These are phyloP conservation scores for Alternaria triticimaculans DNA, from an alignment of 2,329 filamentous ascomycete species.

Conservation along the genomic window DNA sequence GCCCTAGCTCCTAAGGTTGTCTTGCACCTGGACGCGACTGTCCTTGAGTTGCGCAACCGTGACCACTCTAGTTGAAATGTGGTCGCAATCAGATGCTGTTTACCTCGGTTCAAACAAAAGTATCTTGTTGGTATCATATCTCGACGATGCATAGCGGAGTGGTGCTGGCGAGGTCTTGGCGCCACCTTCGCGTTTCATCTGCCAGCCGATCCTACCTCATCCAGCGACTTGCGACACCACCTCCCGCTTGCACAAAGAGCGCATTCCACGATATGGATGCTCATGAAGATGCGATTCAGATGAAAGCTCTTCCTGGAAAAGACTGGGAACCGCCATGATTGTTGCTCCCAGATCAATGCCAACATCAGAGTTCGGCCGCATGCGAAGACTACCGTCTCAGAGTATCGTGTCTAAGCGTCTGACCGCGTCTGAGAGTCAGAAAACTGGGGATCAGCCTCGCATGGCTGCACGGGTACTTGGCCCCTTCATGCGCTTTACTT, in stretches of 20 bases:
- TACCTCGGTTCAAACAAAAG: not conserved
- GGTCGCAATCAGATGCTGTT: not conserved
- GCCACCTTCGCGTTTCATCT: constrained; percentile 11
- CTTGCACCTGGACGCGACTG: not conserved
- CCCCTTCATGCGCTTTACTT: constrained; percentile 10
- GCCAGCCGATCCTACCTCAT: constrained; percentile 6
- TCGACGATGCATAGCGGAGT: not conserved
- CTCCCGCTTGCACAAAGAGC: not conserved
- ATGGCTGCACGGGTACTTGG: not conserved
- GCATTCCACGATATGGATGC: not conserved
- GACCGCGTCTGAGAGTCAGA: constrained; percentile 1
- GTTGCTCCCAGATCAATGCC: not conserved
- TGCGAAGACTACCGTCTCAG: constrained; percentile 8
- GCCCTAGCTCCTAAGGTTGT: not conserved
- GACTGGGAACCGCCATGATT: not conserved
- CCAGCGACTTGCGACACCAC: constrained; percentile 6
- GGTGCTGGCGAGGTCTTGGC: constrained; percentile 8
- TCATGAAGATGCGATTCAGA: not conserved
- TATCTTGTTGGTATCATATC: not conserved
- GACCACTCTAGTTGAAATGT: not conserved
- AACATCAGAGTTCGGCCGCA: not conserved
- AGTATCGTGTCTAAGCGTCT: constrained; percentile 4
- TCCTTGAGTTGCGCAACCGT: not conserved
- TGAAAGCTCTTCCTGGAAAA: not conserved
- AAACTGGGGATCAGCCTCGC: constrained; percentile 8